phyloP scores from a whole-genome alignment of 495 filamentous ascomycete genomes.

The Aspergillus panamensis region DNA sequence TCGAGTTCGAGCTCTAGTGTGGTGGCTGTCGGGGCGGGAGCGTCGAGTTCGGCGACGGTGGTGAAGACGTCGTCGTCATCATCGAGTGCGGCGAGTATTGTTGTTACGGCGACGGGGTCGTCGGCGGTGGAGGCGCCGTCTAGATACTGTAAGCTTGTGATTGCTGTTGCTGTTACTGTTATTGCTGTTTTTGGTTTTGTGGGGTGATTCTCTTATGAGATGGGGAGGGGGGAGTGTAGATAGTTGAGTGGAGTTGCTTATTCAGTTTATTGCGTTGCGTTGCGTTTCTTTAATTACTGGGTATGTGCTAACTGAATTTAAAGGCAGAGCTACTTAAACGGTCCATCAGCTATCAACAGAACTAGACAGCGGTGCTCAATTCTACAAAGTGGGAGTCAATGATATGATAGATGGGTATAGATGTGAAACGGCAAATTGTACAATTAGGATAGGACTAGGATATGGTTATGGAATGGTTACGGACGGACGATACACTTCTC shows the following conservation, averaged over 20 bases:
- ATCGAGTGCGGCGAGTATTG: neutral
- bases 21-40: neutral
- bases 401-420: too few species aligned
- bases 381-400: too few species aligned
- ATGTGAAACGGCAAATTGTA: too few species aligned
- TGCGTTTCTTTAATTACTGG: neutral
- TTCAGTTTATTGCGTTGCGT: neutral
- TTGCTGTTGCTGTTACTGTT: neutral
- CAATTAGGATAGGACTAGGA: too few species aligned
- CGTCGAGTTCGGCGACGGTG: neutral
- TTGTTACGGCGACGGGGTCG: neutral
- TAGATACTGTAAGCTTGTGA: neutral
- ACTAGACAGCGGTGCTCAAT: too few species aligned
- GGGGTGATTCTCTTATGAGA: neutral
- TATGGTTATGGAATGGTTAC: too few species aligned
- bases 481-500: too few species aligned
- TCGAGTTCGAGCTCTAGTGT: too few species aligned
- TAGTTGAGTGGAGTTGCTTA: neutral
- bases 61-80: neutral
- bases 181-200: neutral
- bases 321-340: neutral
- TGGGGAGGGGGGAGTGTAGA: too few species aligned
- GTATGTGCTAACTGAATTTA: neutral
- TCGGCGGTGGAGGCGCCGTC: neutral
- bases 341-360: neutral